Evolutionary conservation across 2,329 filamentous ascomycete genomes (phyloP), one percentile per base, ranked within the genome.

Genomic region (Fusarium phyllophilum): DNA sequence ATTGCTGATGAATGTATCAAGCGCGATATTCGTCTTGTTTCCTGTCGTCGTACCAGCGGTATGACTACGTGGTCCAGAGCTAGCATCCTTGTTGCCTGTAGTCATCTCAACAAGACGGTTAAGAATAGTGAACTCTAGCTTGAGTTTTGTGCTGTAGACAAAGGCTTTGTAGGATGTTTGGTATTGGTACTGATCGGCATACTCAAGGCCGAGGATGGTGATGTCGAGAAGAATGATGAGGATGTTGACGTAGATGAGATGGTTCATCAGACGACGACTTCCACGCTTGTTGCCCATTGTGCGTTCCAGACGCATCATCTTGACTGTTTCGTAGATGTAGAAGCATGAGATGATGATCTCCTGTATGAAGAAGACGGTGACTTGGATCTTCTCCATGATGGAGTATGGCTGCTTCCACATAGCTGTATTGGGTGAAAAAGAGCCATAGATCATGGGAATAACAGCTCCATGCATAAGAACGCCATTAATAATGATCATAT

Each of bases 401-500:
- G 83, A 82, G 67, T 87, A 88, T 2, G 77, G 74, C 52, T 72
- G 46, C 9, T 52, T 38, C 72, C 75, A 81, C 11, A 56, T 48
- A 3, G 38, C 45, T 6, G 77, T 74, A 24, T 70, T 68, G 3
- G 36, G 70, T 2, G 81, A 81, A 71, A 87, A 88, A 2, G 86
- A 82, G 17, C 86, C 89, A 68, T 85, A 90, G 6, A 87, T 87
- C 36, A 92, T 79, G 4, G 91, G 83, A 1, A 86, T 87, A 9
- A 87, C 88, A 1, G 86, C 84, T 0, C 88, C 80, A 72, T 91
- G 88, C 31, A 89, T 79, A 15, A 90, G 62, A 42, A 90, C 71
- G 24, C 83, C 84, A 74, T 91, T 86, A 67, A 84, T 75, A 44
- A 90, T 84, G 66, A 92, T 91, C 86, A 92, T 89, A 60, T 78